Conservation (phyloP, 2,329 filamentous ascomycete species). For the Hypomyces rosellus region DNA sequence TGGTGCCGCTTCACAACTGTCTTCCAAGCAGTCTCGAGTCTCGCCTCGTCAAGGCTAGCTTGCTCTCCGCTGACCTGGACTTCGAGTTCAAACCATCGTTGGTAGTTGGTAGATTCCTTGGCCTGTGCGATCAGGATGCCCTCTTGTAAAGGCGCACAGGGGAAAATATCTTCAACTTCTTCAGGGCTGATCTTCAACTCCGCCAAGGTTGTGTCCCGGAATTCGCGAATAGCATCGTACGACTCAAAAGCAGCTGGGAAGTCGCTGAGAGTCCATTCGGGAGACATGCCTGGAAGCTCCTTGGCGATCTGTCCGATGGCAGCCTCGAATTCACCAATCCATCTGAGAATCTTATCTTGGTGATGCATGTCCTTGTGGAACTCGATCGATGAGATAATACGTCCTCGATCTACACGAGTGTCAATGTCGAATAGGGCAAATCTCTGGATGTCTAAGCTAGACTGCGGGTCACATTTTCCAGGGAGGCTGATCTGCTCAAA, state of each 20-base stretch:
- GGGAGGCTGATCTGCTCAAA: background rate
- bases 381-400: background rate
- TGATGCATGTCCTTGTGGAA: background rate
- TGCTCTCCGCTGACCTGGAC: background rate
- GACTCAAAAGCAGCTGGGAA: background rate
- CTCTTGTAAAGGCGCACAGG: too few relatives aligned
- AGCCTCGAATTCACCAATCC: background rate
- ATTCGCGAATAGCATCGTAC: slow-evolving; percentile 2
- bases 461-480: background rate
- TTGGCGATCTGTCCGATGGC: slow-evolving; percentile 1
- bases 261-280: slow-evolving; percentile 1
- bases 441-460: background rate
- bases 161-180: background rate
- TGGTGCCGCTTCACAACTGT: slow-evolving; percentile 6
- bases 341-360: background rate
- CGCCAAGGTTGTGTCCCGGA: background rate
- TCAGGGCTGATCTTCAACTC: background rate
- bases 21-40: background rate
- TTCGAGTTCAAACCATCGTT: background rate
- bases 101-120: too few relatives aligned
- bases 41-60: too few relatives aligned
- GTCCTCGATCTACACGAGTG: background rate
- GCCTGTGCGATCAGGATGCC: too few relatives aligned
- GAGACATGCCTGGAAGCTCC: background rate
- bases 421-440: background rate